These are phyloP conservation scores for Aspergillus novoparasiticus DNA, from an alignment of 2,329 filamentous ascomycete species.

Conservation along the genomic window DNA sequence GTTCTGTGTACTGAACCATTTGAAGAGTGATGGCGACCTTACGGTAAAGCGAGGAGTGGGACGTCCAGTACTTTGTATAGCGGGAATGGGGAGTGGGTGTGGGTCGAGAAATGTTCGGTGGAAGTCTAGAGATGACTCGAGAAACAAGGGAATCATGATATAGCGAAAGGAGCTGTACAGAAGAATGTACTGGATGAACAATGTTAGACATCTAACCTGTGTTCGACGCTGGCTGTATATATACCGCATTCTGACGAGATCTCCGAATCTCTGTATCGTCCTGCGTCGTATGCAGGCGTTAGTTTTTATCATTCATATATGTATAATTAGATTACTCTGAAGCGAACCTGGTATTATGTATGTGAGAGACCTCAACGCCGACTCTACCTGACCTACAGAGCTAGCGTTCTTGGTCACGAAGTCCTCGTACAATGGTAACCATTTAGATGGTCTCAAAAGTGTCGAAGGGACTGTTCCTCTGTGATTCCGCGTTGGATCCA, in stretches of 20 bases:
- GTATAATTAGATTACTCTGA: not conserved
- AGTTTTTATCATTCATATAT: conserved; percentile 8
- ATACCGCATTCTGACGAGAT: conserved; percentile 84
- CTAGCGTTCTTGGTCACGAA: conserved; percentile 95
- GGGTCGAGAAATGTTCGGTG: conserved; percentile 52
- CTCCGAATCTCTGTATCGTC: conserved; percentile 71
- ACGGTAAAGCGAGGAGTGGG: conserved; percentile 70
- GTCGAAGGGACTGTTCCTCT: conserved; percentile 31
- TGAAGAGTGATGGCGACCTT: conserved; percentile 80
- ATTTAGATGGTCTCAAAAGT: conserved; percentile 42
- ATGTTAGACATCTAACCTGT: conserved; percentile 13
- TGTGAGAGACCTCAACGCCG: conserved; percentile 84
- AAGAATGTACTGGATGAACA: conserved; percentile 67
- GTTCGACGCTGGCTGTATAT: conserved; percentile 20
- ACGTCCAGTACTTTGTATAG: conserved; percentile 66
- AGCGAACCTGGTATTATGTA: conserved; percentile 82
- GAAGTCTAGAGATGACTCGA: conserved; percentile 61
- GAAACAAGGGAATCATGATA: conserved; percentile 90
- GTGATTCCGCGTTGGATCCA: conserved; percentile 36
- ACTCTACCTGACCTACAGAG: conserved; percentile 94
- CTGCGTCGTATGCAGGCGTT: conserved; percentile 22
- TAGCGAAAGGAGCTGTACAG: conserved; percentile 84
- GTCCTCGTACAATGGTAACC: conserved; percentile 54
- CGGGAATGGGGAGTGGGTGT: conserved; percentile 61
- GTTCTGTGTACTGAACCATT: conserved; percentile 90